Evolutionary conservation across 345 rosid species (phyloP), one percentile per base, ranked within the genome.

Genomic region (Trapa incisa): DNA sequence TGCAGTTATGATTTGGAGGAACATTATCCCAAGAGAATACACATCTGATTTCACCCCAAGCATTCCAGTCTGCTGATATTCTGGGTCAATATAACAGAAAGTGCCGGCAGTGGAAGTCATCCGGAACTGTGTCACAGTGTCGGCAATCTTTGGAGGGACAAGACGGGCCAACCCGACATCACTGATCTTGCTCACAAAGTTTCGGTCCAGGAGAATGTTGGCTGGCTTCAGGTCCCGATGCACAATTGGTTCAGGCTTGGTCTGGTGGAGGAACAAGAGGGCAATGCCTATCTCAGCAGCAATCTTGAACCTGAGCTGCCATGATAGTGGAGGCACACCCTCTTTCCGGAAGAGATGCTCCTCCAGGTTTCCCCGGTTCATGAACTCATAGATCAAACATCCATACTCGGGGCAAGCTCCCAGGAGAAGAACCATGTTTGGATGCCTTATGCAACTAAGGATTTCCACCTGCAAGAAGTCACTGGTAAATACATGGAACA

Each of bases 321-420:
- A 72, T 17, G 75, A 47, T 52, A 72, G 62, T 4, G 70, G 61
- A 4, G 54, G 61, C 9, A 39, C 48, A 37, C 60, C 67, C 35
- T 67, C 75, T 1, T 36, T 36, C n/a, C 48, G 33, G 60, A 72
- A 72, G 50, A 66, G 75, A 4, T 58, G 43, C 50, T 72, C 75
- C 32, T 72, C 75, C 14, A 72, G 61, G 70, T 70, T 72, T 33
- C 75, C 75, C 47, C 67, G 48, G 11, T 58, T 61, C 75, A 66
- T 72, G 66, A 56, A 72, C 67, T 72, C 75, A 6, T 72, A 72
- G 14, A 72, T 67, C 52, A 72, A 50, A 47, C 75, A 72, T 42
- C 75, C 75, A 50, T 72, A 72, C 52, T 72, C 75, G 37, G 75
- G 75, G 61, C 75, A 72, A 50, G 70, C 75, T 72, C 75, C 75